These are phyloP conservation scores for Haplosporangium gracile DNA, from an alignment of 192 early-diverging fungal genomes.

Conservation along the genomic window DNA sequence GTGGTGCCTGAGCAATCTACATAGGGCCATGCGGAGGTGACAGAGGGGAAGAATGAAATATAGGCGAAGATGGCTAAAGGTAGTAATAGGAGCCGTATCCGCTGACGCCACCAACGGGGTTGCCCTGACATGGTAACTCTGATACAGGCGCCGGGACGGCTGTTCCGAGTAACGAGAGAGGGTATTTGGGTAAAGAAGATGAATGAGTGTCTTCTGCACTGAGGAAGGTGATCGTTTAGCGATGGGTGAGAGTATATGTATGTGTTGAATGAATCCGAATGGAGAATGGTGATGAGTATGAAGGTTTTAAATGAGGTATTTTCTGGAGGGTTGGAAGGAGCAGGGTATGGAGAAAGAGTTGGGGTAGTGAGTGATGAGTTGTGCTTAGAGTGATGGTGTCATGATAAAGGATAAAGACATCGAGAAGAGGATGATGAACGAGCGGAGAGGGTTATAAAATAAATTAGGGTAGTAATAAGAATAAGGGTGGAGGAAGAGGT, in stretches of 20 bases:
- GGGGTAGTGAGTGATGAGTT: neutral
- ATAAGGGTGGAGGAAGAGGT: neutral
- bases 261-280: no score
- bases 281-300: neutral
- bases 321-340: neutral
- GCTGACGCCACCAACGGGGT: constrained; percentile 22
- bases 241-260: no score
- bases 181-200: neutral
- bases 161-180: neutral
- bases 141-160: neutral
- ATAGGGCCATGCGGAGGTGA: constrained; percentile 47
- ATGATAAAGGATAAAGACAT: neutral
- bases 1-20: constrained; percentile 34
- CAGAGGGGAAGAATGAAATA: neutral
- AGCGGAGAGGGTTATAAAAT: constrained; percentile 1
- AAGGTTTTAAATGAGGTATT: neutral
- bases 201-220: neutral
- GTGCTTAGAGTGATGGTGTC: neutral
- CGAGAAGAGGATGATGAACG: neutral
- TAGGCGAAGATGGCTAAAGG: neutral
- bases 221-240: neutral
- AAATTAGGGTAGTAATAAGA: neutral
- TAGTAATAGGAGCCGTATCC: neutral
- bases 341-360: neutral
- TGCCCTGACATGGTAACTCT: constrained; percentile 2